These are phyloP conservation scores for Entoloma clypeatum DNA, from an alignment of 1,284 basidiomycete species.

Conservation along the genomic window DNA sequence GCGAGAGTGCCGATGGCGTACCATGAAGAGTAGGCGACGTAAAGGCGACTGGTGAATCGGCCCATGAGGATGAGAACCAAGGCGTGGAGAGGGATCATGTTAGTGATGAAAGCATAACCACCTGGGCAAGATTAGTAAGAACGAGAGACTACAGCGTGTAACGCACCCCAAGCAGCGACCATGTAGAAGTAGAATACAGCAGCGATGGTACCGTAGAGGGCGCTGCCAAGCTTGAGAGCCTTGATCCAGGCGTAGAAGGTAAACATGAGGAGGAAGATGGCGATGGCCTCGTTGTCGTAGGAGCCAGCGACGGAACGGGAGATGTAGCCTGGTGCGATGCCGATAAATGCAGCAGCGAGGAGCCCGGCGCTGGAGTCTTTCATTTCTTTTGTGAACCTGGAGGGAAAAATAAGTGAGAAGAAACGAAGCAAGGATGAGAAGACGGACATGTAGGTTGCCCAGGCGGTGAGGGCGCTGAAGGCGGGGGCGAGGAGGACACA, in stretches of 20 bases:
- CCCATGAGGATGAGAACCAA: constrained; percentile 96
- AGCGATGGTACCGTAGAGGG: constrained; percentile 85
- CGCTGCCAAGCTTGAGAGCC: constrained; percentile 91
- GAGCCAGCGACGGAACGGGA: constrained; percentile 98
- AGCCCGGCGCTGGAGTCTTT: constrained; percentile 92
- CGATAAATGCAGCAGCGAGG: constrained; percentile 97
- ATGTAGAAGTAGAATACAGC: constrained; percentile 99
- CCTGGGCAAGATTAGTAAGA: constrained; percentile 37
- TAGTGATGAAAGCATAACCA: constrained; percentile 99
- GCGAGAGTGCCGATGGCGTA: constrained; percentile 96
- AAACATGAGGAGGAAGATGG: constrained; percentile 99
- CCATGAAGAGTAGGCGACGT: constrained; percentile 96
- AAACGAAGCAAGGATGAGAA: constrained; percentile 8
- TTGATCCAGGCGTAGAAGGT: constrained; percentile 99
- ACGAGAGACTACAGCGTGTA: not conserved
- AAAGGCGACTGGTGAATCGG: constrained; percentile 89
- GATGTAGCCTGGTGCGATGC: constrained; percentile 97
- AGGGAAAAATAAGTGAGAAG: constrained; percentile 8
- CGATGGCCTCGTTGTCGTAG: constrained; percentile 99
- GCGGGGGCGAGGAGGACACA: constrained; percentile 97
- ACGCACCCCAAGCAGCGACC: constrained; percentile 98
- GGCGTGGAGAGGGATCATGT: constrained; percentile 98
- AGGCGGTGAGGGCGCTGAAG: constrained; percentile 95
- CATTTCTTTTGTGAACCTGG: constrained; percentile 91
- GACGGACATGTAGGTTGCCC: constrained; percentile 91